A percentile compares a stretch with the other conserved stretches of the same genome.
Conservation (phyloP, 2,329 filamentous ascomycete species). For the Xylaria arbuscula region DNA sequence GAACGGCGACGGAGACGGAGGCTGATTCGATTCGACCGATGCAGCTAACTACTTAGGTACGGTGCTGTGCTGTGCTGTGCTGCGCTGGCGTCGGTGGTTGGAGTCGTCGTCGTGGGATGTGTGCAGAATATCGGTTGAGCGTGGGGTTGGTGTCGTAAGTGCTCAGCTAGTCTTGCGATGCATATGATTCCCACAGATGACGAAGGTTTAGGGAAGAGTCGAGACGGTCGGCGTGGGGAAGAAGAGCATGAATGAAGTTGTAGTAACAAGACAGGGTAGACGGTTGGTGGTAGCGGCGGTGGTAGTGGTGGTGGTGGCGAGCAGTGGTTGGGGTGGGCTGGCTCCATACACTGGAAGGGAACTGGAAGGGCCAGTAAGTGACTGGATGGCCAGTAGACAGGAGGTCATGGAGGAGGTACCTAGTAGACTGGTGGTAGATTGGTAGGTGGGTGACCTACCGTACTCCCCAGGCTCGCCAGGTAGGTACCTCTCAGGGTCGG, state of each 20-base stretch:
- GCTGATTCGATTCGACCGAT: constrained; percentile 17
- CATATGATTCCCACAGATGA: constrained; percentile 17
- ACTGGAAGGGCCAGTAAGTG: neutral
- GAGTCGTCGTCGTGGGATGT: constrained; percentile 5
- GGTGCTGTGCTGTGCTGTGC: neutral
- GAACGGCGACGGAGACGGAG: constrained; percentile 20
- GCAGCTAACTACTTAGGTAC: neutral
- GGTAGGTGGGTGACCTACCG: neutral
- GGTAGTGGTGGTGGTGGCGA: constrained; percentile 27
- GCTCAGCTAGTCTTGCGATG: constrained; percentile 12
- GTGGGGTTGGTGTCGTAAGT: constrained; percentile 8
- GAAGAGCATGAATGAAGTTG: constrained; percentile 29
- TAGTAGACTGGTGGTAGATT: neutral
- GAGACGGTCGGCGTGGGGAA: constrained; percentile 28
- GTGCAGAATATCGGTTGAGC: constrained; percentile 4
- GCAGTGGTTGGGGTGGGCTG: constrained; percentile 29
- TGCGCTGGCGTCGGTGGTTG: constrained; percentile 13
- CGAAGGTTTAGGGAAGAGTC: constrained; percentile 8
- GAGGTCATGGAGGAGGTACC: neutral
- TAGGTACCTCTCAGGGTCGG: constrained; percentile 23
- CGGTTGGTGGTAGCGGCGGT: constrained; percentile 13
- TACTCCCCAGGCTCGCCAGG: neutral
- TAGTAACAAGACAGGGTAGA: constrained; percentile 21
- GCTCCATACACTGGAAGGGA: constrained; percentile 9
- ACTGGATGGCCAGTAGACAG: neutral